Evolutionary conservation across 1,284 basidiomycete species (phyloP).

Genomic region (Earliella scabrosa): DNA sequence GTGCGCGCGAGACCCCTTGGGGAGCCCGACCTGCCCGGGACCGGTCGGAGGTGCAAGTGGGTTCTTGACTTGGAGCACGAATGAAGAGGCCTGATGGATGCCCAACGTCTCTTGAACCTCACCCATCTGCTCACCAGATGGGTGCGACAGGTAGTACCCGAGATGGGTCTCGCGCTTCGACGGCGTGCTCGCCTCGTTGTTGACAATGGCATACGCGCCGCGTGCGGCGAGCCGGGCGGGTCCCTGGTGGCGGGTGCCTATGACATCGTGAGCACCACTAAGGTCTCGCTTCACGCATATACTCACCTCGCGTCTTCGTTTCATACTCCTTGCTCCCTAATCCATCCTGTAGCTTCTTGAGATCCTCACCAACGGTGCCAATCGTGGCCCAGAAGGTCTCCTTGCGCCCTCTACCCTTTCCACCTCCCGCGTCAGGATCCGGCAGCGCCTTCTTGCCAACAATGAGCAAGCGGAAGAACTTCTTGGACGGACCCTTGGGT

Average conservation of each 20-base stretch:
- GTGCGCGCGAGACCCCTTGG: constrained; percentile 41
- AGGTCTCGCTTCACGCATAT: too few species aligned
- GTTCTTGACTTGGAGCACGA: constrained; percentile 62
- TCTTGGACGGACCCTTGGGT: constrained; percentile 40
- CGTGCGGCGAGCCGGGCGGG: constrained; percentile 60
- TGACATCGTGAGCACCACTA: too few species aligned
- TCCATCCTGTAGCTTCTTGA: constrained; percentile 51
- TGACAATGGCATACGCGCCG: constrained; percentile 68
- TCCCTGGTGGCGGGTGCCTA: constrained; percentile 58
- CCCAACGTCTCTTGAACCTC: constrained; percentile 58
- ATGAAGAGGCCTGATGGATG: constrained; percentile 52
- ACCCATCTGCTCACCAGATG: constrained; percentile 44
- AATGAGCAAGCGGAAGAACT: constrained; percentile 57
- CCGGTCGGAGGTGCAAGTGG: constrained; percentile 50
- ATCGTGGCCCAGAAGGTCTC: constrained; percentile 62
- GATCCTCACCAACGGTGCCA: constrained; percentile 54
- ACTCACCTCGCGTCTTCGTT: constrained; percentile 63
- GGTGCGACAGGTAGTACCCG: constrained; percentile 63
- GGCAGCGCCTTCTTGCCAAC: constrained; percentile 70
- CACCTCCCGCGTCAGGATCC: constrained; percentile 46
- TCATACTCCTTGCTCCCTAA: constrained; percentile 61
- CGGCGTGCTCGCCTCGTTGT: constrained; percentile 45
- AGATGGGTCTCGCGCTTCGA: constrained; percentile 57
- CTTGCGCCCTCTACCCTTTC: constrained; percentile 45
- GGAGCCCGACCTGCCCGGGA: constrained; percentile 37